Evolutionary conservation across 2,329 filamentous ascomycete species (phyloP).

Genomic region (Diaporthe citriasiana): DNA sequence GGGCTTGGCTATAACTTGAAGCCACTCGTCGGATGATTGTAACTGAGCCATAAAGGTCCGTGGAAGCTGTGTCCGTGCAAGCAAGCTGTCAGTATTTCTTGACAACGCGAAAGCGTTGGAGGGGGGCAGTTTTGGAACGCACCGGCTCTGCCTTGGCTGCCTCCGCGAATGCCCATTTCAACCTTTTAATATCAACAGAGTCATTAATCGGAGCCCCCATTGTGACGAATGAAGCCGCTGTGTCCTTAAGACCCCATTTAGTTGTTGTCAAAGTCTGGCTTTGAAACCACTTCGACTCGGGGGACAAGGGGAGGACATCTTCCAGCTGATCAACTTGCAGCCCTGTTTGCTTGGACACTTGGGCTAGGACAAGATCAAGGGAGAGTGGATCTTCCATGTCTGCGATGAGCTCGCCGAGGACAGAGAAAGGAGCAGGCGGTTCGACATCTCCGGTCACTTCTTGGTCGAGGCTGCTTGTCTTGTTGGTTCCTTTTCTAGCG

Average conservation of each 20-base stretch:
- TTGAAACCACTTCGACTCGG: slow-evolving; percentile 6
- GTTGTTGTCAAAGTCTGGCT: not conserved
- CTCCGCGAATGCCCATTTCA: slow-evolving; percentile 27
- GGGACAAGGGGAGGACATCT: slow-evolving; percentile 10
- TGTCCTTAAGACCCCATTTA: not conserved
- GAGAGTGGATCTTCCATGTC: not conserved
- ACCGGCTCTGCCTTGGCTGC: slow-evolving; percentile 28
- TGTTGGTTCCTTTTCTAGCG: not conserved
- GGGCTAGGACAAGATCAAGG: not conserved
- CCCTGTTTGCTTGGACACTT: slow-evolving; percentile 2
- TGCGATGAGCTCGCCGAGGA: not conserved
- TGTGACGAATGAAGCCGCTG: slow-evolving; percentile 7
- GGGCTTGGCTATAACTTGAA: slow-evolving; percentile 24
- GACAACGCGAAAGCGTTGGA: not conserved
- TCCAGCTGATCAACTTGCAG: slow-evolving; percentile 18
- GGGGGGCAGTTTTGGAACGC: not conserved
- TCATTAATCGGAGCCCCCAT: not conserved
- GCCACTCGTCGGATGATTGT: not conserved
- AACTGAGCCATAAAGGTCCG: not conserved
- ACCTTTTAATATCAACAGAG: slow-evolving; percentile 10
- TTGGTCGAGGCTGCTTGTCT: no score
- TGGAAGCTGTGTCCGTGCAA: not conserved
- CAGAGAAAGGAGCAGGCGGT: slow-evolving; percentile 16
- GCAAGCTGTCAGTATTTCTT: not conserved
- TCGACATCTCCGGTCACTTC: not conserved